Base-by-base conservation (phyloP, 2,329 filamentous ascomycete genomes). In the Aspergillus felis region DNA sequence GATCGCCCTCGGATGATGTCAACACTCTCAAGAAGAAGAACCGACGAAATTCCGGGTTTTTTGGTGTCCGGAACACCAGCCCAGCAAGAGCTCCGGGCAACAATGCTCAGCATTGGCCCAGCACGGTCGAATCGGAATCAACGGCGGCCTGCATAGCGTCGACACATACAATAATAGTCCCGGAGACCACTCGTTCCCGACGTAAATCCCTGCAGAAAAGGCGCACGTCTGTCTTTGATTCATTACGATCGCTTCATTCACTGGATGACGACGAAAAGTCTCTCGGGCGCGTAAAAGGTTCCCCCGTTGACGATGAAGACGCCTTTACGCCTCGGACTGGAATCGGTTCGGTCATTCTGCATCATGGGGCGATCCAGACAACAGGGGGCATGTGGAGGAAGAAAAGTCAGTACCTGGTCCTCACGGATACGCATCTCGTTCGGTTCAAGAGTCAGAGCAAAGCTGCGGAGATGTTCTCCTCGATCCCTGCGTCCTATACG, bases 331-430 rank as follows among this genome's bases (percentile, higher is more conserved):
- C 63, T 66, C 74, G 68, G 57, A 70, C 71, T 60, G 65, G 72
- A 24, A 69, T 78, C 44, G 78, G 77, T 28, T 70, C 71, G 48
- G 74, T 78, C 29, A 84, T 89, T 22, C 72, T 89, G 41, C 81
- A 87, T 61, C 84, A 89, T 74, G 87, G 87, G 41, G 87, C 89
- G 68, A 84, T 89, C 17, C 87, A 90, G 72, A 89, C 85, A 12
- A 85, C 84, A 51, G 86, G 83, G 56, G 83, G 84, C 58, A 84
- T 90, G 80, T 88, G 89, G 73, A 79, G 87, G 69, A 89, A 88
- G 75, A 88, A 87, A 75, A 87, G 82, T 72, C 87, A 90, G 69
- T 90, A 88, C 65, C 76, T 90, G 55, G 87, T 90, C 14, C 76
- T 90, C 62, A 90, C 87, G 6, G 87, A 89, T 62, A 83, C 81